Evolutionary conservation across 768 basidiomycete genomes (phyloP).

Genomic region (Mycena epipterygia): DNA sequence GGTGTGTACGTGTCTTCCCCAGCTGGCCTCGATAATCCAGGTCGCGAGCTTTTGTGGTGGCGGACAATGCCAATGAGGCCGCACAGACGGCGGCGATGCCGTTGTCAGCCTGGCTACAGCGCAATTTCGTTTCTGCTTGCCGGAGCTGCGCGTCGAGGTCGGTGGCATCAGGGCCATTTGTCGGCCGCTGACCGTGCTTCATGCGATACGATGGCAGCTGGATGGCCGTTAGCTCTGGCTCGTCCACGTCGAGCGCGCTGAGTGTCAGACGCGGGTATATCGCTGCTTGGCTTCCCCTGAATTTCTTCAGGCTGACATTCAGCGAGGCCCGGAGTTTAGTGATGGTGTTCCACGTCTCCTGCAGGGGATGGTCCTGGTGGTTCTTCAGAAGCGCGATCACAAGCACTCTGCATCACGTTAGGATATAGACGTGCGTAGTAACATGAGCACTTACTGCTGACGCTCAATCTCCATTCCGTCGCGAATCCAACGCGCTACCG

Average conservation of each 20-base stretch:
- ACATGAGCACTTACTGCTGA: slow-evolving; percentile 11
- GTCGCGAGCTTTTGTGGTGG: slow-evolving; percentile 9
- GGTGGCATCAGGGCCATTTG: neutral
- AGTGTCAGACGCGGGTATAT: slow-evolving; percentile 15
- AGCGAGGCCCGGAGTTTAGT: slow-evolving; percentile 1
- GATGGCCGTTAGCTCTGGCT: no score
- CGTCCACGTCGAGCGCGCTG: neutral
- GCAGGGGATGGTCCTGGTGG: slow-evolving; percentile 8
- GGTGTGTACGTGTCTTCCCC: slow-evolving; percentile 1
- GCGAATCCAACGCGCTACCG: slow-evolving; percentile 15
- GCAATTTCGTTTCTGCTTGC: slow-evolving; percentile 3
- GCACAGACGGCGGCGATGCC: slow-evolving; percentile 5
- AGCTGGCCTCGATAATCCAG: slow-evolving; percentile 14
- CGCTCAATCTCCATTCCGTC: slow-evolving; percentile 15
- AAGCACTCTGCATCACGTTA: neutral
- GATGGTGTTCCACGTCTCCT: slow-evolving; percentile 11
- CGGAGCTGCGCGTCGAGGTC: neutral
- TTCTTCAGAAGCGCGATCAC: slow-evolving; percentile 3
- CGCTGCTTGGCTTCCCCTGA: neutral
- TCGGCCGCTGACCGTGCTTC: no score
- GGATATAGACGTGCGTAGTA: neutral
- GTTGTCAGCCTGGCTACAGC: slow-evolving; percentile 3
- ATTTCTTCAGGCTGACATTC: slow-evolving; percentile 12
- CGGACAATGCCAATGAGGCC: no score
- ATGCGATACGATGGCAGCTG: no score